Percentiles rank a stretch among this genome's conserved stretches.
These are phyloP conservation scores for Ganoderma boninense DNA, from an alignment of 1,284 basidiomycete genomes.

Conservation along the genomic window DNA sequence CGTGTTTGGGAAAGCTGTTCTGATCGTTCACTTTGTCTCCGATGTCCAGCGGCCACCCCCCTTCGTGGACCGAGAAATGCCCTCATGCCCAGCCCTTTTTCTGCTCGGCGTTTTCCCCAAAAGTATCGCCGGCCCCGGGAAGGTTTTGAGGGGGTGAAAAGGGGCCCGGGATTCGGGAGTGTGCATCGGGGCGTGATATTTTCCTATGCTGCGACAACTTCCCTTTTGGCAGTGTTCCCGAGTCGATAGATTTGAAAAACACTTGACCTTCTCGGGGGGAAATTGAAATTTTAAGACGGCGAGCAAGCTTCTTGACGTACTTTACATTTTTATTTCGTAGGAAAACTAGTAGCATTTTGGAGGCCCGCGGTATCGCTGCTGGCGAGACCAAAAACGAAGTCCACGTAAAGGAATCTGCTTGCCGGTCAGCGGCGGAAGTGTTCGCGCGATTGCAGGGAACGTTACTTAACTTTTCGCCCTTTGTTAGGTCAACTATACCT, in stretches of 20 bases:
- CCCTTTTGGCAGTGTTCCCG: neutral
- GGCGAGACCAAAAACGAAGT: constrained; percentile 12
- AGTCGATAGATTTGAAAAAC: constrained; percentile 4
- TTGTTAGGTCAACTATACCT: constrained; percentile 4
- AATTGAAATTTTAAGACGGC: neutral
- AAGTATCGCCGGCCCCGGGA: neutral
- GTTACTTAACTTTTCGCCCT: constrained; percentile 14
- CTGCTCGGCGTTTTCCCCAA: neutral
- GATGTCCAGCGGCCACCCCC: neutral
- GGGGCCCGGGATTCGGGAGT: constrained; percentile 25
- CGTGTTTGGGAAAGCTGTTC: neutral
- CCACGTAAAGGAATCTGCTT: constrained; percentile 14
- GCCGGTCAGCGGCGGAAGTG: neutral
- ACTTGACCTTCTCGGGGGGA: neutral
- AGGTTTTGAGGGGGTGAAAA: constrained; percentile 30
- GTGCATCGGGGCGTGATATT: constrained; percentile 35
- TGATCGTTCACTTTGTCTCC: neutral
- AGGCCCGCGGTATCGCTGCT: constrained; percentile 11
- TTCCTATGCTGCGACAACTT: constrained; percentile 25
- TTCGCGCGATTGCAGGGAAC: too few relatives aligned
- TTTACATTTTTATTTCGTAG: constrained; percentile 29
- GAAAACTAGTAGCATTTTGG: neutral
- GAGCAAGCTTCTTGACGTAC: constrained; percentile 14
- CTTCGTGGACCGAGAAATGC: neutral
- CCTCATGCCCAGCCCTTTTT: neutral